Evolutionary conservation across 2,329 filamentous ascomycete genomes (phyloP).

Genomic region (Microdochium trichocladiopsis): DNA sequence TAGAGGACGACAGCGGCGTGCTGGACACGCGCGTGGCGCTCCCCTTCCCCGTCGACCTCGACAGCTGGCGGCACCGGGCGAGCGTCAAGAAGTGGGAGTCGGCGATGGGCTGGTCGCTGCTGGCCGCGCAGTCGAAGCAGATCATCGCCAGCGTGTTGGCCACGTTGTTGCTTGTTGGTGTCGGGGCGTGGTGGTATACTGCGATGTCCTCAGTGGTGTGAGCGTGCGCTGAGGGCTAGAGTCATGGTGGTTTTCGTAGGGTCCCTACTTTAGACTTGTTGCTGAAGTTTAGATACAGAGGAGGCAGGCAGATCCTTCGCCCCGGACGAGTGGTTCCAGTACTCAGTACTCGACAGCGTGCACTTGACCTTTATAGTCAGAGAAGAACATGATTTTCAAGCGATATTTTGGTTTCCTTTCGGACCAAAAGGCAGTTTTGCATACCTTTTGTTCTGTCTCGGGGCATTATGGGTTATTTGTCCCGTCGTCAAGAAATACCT

Average conservation of each 20-base stretch:
- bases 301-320: too few species aligned
- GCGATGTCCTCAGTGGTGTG: neutral
- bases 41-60: conserved; percentile 45
- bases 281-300: too few species aligned
- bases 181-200: conserved; percentile 38
- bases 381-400: too few species aligned
- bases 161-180: conserved; percentile 30
- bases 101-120: conserved; percentile 45
- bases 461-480: too few species aligned
- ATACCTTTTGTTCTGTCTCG: too few species aligned
- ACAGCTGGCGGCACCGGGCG: conserved; percentile 45
- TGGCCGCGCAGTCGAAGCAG: conserved; percentile 46
- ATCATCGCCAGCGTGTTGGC: conserved; percentile 36
- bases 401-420: too few species aligned
- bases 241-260: neutral
- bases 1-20: conserved; percentile 4
- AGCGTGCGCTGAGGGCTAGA: neutral
- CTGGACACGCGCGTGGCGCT: conserved; percentile 23
- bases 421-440: too few species aligned
- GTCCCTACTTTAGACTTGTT: too few species aligned
- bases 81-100: conserved; percentile 37
- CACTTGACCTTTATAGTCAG: too few species aligned
- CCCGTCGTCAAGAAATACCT: too few species aligned
- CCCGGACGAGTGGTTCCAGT: too few species aligned
- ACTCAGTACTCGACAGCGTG: too few species aligned